Conservation (phyloP, 768 basidiomycete species). For the Termitomyces sp. region DNA sequence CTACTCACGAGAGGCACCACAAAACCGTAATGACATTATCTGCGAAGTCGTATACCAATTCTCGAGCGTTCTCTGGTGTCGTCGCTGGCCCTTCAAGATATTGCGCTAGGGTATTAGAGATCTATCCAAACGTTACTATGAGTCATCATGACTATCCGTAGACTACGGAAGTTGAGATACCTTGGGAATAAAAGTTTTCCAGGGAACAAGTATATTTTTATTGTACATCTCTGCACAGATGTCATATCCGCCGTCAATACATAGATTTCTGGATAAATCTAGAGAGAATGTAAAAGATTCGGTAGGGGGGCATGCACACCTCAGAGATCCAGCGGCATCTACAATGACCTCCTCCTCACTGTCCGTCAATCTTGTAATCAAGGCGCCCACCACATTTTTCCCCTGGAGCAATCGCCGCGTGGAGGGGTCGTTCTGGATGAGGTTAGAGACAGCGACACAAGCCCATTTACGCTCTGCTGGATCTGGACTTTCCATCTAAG, state of each 20-base stretch:
- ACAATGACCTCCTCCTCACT: conserved; percentile 86
- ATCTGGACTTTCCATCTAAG: conserved; percentile 72
- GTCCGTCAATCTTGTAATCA: conserved; percentile 87
- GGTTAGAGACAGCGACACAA: conserved; percentile 91
- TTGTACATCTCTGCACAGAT: conserved; percentile 98
- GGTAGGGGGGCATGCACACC: conserved; percentile 44
- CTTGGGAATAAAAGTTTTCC: conserved; percentile 75
- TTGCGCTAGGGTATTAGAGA: conserved; percentile 66
- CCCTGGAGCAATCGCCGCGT: conserved; percentile 86
- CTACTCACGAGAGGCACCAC: conserved; percentile 91
- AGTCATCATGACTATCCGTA: neutral
- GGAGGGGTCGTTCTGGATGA: conserved; percentile 93
- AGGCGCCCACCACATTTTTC: conserved; percentile 80
- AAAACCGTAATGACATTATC: conserved; percentile 90
- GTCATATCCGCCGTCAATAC: conserved; percentile 93
- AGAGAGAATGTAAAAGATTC: neutral
- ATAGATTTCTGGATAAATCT: conserved; percentile 64
- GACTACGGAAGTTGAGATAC: conserved; percentile 28
- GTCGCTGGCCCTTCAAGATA: conserved; percentile 55
- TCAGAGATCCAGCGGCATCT: conserved; percentile 82
- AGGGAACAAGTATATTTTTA: conserved; percentile 80
- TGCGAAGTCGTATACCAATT: conserved; percentile 79
- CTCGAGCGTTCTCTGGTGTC: conserved; percentile 65
- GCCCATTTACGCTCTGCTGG: conserved; percentile 88
- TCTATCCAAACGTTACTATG: conserved; percentile 34